phyloP scores from a whole-genome alignment of 768 basidiomycete genomes.

The Pleurotus cornucopiae region DNA sequence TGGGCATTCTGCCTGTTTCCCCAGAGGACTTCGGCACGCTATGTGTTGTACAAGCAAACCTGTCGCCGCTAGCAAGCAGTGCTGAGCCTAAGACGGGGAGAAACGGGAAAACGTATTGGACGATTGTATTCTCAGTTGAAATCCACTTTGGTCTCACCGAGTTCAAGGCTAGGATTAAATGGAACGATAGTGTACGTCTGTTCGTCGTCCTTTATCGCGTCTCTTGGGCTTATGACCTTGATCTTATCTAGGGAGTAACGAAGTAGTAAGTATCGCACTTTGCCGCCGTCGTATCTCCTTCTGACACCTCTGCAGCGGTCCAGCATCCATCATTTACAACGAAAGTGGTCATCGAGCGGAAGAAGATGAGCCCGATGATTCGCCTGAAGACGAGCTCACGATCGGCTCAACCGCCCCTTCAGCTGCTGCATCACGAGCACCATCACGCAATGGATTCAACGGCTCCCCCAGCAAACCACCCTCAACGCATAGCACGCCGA shows the following conservation, averaged over 20 bases:
- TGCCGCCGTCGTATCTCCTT: too few relatives aligned
- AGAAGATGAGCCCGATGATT: conserved; percentile 65
- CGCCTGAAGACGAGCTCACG: conserved; percentile 60
- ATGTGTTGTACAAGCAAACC: conserved; percentile 74
- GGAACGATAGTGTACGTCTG: conserved; percentile 66
- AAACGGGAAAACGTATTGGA: conserved; percentile 74
- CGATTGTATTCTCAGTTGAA: conserved; percentile 79
- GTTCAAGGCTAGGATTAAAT: conserved; percentile 79
- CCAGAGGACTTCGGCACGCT: conserved; percentile 68
- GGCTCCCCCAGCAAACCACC: conserved; percentile 20
- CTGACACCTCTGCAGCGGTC: conserved; percentile 47
- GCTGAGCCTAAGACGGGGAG: conserved; percentile 63
- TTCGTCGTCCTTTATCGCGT: background rate
- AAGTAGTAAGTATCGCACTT: conserved; percentile 60
- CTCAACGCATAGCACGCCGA: conserved; percentile 15
- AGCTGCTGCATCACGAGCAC: conserved; percentile 49
- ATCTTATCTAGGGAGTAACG: conserved; percentile 11
- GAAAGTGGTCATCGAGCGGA: conserved; percentile 72
- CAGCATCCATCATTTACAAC: conserved; percentile 78
- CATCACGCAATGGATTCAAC: conserved; percentile 33
- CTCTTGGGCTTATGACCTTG: too few relatives aligned
- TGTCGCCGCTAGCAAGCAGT: conserved; percentile 68
- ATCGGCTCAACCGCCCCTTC: conserved; percentile 32
- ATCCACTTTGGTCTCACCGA: conserved; percentile 82
- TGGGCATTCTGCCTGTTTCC: too few relatives aligned